Conservation (phyloP, 805 yeast species). For the Hyphopichia homilentoma region DNA sequence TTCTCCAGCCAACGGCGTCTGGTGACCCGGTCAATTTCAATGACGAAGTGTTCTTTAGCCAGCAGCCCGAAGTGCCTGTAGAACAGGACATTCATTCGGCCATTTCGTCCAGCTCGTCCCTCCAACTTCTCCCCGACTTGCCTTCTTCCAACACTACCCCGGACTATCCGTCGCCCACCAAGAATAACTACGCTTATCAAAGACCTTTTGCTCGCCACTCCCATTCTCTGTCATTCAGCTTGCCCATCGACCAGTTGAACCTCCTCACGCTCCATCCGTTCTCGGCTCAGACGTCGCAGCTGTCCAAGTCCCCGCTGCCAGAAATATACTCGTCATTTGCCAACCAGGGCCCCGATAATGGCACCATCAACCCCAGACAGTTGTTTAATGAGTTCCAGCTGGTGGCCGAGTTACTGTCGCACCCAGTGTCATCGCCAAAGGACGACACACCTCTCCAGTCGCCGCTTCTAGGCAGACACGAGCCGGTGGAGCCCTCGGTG, state of each 20-base stretch:
- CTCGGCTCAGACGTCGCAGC: conserved; percentile 4
- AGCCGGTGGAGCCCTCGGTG: not conserved
- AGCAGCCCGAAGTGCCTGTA: too few relatives aligned
- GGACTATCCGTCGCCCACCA: conserved; percentile 6
- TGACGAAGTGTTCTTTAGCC: conserved; percentile 22
- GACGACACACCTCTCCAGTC: conserved; percentile 1
- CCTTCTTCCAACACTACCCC: conserved; percentile 5
- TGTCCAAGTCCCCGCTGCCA: conserved; percentile 15
- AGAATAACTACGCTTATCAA: conserved; percentile 6
- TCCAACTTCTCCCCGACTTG: not conserved
- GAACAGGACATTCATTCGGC: too few relatives aligned
- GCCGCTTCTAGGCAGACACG: conserved; percentile 1
- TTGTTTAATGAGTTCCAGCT: conserved; percentile 11
- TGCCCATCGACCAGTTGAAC: conserved; percentile 23
- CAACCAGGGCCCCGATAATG: conserved; percentile 6
- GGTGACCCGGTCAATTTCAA: conserved; percentile 18
- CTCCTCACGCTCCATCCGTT: conserved; percentile 14
- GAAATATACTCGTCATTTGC: conserved; percentile 5
- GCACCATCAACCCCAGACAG: conserved; percentile 33
- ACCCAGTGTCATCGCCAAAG: conserved; percentile 4
- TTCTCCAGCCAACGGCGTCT: conserved; percentile 10
- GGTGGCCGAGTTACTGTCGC: not conserved
- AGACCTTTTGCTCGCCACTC: not conserved
- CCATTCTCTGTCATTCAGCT: conserved; percentile 5
- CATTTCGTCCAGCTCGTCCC: conserved; percentile 3